Evolutionary conservation across 2,329 filamentous ascomycete genomes (phyloP).

Genomic region (Alternaria postmessia): DNA sequence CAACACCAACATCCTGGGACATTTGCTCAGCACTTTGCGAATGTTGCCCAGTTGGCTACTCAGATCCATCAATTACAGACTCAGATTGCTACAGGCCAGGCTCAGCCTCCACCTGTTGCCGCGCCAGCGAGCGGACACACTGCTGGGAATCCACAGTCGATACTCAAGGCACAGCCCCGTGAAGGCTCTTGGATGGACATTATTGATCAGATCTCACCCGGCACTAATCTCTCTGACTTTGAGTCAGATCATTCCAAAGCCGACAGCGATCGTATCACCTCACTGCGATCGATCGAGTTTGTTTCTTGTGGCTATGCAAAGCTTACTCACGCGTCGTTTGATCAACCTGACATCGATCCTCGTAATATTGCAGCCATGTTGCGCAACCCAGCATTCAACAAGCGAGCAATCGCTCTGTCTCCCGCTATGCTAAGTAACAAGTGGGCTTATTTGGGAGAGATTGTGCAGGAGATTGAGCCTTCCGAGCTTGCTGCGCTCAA

Average conservation of each 20-base stretch:
- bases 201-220: constrained; percentile 61
- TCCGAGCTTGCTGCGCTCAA: constrained; percentile 43
- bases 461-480: constrained; percentile 50
- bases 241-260: constrained; percentile 48
- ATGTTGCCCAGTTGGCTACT: constrained; percentile 8
- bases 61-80: constrained; percentile 18
- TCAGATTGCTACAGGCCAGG: constrained; percentile 3
- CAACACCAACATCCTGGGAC: constrained; percentile 13
- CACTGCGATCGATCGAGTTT: constrained; percentile 58
- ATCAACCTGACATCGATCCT: constrained; percentile 46
- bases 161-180: constrained; percentile 49
- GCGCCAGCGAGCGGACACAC: constrained; percentile 10
- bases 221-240: constrained; percentile 54
- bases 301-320: constrained; percentile 69
- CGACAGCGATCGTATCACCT: constrained; percentile 36
- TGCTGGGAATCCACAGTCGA: constrained; percentile 28
- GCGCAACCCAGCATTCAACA: constrained; percentile 35
- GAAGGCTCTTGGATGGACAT: constrained; percentile 60
- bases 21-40: constrained; percentile 8
- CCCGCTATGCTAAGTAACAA: constrained; percentile 50
- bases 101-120: constrained; percentile 6
- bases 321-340: constrained; percentile 46
- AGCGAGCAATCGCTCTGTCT: constrained; percentile 40
- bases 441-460: constrained; percentile 50
- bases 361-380: constrained; percentile 11